Conservation (phyloP, 1,284 basidiomycete species). For the Macrocybe sp. region DNA sequence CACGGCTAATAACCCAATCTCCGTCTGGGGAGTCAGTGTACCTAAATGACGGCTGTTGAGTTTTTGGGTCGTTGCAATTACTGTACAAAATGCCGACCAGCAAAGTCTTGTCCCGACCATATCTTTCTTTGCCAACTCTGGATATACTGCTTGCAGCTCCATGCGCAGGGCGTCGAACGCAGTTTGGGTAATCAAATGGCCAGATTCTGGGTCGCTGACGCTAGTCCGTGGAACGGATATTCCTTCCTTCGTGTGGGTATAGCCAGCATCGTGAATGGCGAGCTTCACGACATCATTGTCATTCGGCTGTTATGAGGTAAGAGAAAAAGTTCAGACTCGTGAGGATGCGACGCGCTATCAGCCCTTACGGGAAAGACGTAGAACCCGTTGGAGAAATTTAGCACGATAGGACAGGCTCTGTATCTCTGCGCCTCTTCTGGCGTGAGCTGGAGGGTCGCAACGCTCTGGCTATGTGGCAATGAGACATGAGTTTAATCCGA, state of each 20-base stretch:
- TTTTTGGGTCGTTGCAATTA: slow-evolving; percentile 1
- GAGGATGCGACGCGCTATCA: not conserved
- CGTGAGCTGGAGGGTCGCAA: slow-evolving; percentile 73
- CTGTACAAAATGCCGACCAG: slow-evolving; percentile 49
- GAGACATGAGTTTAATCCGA: not conserved
- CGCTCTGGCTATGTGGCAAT: slow-evolving; percentile 48
- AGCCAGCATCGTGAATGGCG: slow-evolving; percentile 67
- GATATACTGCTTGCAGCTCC: slow-evolving; percentile 58
- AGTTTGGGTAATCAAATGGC: slow-evolving; percentile 58
- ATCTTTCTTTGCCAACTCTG: slow-evolving; percentile 63
- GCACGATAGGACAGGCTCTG: slow-evolving; percentile 60
- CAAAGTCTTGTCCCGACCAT: slow-evolving; percentile 73
- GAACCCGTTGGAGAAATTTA: slow-evolving; percentile 67
- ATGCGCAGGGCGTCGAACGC: slow-evolving; percentile 46
- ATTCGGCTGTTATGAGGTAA: slow-evolving; percentile 50
- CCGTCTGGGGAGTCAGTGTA: slow-evolving; percentile 75
- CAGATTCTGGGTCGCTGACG: slow-evolving; percentile 47
- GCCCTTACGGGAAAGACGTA: slow-evolving; percentile 72
- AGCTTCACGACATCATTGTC: slow-evolving; percentile 67
- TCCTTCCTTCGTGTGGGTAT: slow-evolving; percentile 38
- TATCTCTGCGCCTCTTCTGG: slow-evolving; percentile 64
- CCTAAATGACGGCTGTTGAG: slow-evolving; percentile 33
- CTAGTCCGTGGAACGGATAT: slow-evolving; percentile 68
- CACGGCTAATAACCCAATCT: slow-evolving; percentile 74
- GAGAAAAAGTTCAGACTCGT: slow-evolving; percentile 1